A percentile compares a stretch with the other conserved stretches of the same genome.
Conservation (phyloP, 2,329 filamentous ascomycete species). For the Trichophyton verrucosum region DNA sequence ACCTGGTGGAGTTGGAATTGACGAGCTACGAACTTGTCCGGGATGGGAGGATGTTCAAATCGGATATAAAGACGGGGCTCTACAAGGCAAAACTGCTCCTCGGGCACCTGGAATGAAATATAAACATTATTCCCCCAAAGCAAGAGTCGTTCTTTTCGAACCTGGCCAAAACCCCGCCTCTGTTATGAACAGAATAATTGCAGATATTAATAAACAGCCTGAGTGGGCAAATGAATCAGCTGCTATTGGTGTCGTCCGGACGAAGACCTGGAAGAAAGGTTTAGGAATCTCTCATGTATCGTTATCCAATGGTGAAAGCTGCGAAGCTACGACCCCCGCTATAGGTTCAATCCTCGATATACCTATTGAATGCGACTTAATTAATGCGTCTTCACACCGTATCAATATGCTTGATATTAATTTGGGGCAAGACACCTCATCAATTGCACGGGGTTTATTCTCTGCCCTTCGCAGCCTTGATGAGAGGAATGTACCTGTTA, state of each 20-base stretch:
- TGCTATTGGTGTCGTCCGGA: constrained; percentile 20
- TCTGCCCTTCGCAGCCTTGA: constrained; percentile 78
- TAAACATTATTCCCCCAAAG: constrained; percentile 89
- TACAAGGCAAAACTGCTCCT: constrained; percentile 53
- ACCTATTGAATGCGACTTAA: neutral
- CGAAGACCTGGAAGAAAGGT: constrained; percentile 22
- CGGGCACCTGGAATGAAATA: constrained; percentile 98
- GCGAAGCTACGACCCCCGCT: neutral
- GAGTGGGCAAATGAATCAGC: constrained; percentile 18
- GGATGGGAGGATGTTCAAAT: constrained; percentile 72
- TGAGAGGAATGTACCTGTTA: constrained; percentile 61
- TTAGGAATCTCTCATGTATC: neutral
- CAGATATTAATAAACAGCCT: constrained; percentile 25
- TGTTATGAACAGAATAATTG: constrained; percentile 22
- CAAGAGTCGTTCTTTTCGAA: constrained; percentile 74
- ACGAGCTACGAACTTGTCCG: constrained; percentile 57
- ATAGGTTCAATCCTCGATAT: neutral
- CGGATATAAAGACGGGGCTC: constrained; percentile 65
- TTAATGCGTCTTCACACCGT: neutral
- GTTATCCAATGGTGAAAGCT: neutral
- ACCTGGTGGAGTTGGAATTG: constrained; percentile 76
- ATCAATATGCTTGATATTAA: constrained; percentile 52
- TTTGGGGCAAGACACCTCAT: constrained; percentile 56
- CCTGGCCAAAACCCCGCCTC: constrained; percentile 27
- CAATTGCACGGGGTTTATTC: constrained; percentile 78